These are phyloP conservation scores for Alternaria triticina DNA, from an alignment of 2,329 filamentous ascomycete species.

Conservation along the genomic window DNA sequence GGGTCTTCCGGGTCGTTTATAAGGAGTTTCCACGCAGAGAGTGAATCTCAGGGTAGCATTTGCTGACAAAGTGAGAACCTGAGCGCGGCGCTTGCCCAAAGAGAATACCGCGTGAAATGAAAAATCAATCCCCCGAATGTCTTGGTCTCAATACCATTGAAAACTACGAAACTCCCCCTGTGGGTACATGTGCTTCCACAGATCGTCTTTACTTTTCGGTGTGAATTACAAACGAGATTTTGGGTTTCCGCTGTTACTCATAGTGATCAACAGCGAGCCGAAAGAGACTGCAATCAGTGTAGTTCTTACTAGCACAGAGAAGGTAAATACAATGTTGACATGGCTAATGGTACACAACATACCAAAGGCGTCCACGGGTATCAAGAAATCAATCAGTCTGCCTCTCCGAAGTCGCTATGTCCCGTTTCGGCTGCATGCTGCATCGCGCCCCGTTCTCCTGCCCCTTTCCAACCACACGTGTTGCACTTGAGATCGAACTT, in stretches of 20 bases:
- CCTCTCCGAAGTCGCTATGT: conserved; percentile 45
- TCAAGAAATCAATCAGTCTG: conserved; percentile 14
- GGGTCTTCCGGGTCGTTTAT: not conserved
- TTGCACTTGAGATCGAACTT: conserved; percentile 82
- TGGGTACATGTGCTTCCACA: not conserved
- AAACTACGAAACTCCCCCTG: not conserved
- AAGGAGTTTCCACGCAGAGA: not conserved
- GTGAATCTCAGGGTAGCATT: not conserved
- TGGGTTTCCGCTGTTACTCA: not conserved
- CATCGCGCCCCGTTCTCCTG: conserved; percentile 68
- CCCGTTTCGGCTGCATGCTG: conserved; percentile 68
- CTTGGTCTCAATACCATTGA: not conserved
- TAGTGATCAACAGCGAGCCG: not conserved
- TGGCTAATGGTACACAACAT: not conserved
- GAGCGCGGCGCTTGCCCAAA: not conserved
- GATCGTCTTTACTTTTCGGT: not conserved
- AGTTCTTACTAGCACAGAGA: not conserved
- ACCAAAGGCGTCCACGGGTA: not conserved
- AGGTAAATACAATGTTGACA: not conserved
- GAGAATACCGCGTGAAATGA: not conserved
- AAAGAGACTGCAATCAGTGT: not conserved
- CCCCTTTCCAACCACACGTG: conserved; percentile 70
- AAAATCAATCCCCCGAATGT: not conserved
- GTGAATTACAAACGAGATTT: not conserved
- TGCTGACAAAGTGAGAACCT: not conserved